Evolutionary conservation across 2,329 filamentous ascomycete species (phyloP), one percentile per base, ranked within the genome.

Genomic region (Trichoderma breve): DNA sequence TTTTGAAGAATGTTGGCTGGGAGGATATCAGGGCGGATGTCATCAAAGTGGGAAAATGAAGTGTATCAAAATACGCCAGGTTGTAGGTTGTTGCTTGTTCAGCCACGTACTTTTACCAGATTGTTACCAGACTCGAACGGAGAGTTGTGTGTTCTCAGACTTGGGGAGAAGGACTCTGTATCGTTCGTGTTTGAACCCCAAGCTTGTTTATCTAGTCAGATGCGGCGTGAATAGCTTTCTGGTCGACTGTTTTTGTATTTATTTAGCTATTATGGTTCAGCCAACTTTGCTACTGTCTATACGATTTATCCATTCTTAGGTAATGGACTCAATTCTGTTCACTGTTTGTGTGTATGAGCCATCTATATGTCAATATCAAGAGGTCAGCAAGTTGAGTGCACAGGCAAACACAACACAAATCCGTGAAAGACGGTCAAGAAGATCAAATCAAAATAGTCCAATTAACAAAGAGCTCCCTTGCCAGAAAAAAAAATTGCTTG

Each of bases 1-100:
- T 95, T 72, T 82, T 96, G 34, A 85, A 87, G 73, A 88, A 88
- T 58, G 86, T 93, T 66, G 88, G 89, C 1, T 91, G 92, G 83
- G 92, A 94, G 76, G 89, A 92, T 76, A 80, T 93, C 67, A 85
- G 89, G 57, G 69, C 26, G 43, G 74, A 77, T 67, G 75, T 75
- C 69, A 75, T 77, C 74, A 79, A 77, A 68, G 72, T 73, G 58
- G 77, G 77, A 71, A 76, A 75, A 55, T 71, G 36, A 71, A 47
- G 28, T 24, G 28, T 21, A 15, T 66, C 47, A 18, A 53, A 34
- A 53, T 47, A 63, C 11, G 28, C 24, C 2, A 57, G 55, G 12
- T 4, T 67, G 71, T 43, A 57, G n/a, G 18, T 28, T 58, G 4
- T 61, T 70, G 28, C 30, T 70, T 66, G 61, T 70, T 58, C 18